These are phyloP conservation scores for Pyrenula massariospora DNA, from an alignment of 495 filamentous ascomycete genomes.

Conservation along the genomic window DNA sequence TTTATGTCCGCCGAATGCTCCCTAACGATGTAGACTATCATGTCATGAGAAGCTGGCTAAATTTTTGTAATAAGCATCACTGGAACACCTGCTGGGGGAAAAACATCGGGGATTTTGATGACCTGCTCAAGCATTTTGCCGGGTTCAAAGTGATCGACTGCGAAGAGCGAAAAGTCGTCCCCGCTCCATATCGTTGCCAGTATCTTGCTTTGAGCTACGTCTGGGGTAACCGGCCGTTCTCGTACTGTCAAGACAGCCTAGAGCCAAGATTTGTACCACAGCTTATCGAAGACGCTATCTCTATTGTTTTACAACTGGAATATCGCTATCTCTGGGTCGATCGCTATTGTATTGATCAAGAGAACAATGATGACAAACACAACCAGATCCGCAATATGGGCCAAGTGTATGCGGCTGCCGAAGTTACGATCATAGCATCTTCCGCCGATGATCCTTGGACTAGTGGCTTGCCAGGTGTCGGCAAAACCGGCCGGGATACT, in stretches of 20 bases:
- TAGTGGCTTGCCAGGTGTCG: constrained; percentile 18
- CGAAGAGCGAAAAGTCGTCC: background rate
- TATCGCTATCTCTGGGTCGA: constrained; percentile 23
- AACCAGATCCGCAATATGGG: constrained; percentile 11
- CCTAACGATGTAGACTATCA: background rate
- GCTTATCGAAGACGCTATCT: constrained; percentile 17
- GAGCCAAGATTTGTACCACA: background rate
- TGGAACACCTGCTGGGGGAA: background rate
- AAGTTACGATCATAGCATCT: constrained; percentile 18
- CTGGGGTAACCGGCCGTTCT: background rate
- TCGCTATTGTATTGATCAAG: constrained; percentile 20
- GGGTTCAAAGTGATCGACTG: background rate
- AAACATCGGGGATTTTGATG: background rate
- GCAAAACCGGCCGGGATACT: background rate
- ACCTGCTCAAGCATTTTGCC: background rate
- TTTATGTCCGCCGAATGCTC: background rate
- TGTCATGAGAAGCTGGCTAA: background rate
- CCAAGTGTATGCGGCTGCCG: background rate
- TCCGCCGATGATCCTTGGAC: constrained; percentile 12
- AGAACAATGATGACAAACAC: constrained; percentile 11
- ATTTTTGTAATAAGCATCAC: background rate
- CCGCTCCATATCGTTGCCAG: background rate
- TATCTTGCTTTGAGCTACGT: constrained; percentile 1
- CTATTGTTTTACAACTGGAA: constrained; percentile 13
- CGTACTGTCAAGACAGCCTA: background rate